Percentiles rank a stretch among this genome's conserved stretches.
Conservation (phyloP, 2,329 filamentous ascomycete genomes). For the Fusarium sp. region DNA sequence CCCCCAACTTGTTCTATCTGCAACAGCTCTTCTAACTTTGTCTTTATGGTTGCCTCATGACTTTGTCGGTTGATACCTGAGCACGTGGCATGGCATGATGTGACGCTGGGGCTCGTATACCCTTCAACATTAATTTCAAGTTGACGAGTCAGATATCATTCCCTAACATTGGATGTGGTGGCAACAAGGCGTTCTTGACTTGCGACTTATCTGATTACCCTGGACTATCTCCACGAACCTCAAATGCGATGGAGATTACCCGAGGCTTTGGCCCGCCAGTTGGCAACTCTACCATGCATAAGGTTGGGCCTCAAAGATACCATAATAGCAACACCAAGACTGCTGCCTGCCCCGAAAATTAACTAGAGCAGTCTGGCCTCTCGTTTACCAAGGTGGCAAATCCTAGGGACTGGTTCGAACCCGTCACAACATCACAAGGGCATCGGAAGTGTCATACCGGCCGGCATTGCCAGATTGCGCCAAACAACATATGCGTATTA, state of each 20-base stretch:
- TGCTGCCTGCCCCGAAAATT: neutral
- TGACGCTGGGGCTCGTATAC: neutral
- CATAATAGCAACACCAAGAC: neutral
- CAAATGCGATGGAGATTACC: neutral
- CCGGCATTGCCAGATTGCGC: neutral
- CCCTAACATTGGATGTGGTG: neutral
- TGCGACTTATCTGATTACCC: neutral
- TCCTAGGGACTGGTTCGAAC: neutral
- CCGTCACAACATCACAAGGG: neutral
- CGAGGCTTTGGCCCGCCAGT: neutral
- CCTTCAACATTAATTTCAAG: neutral
- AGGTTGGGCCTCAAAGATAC: neutral
- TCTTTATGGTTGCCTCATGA: neutral
- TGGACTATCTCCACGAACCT: neutral
- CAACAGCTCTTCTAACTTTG: neutral
- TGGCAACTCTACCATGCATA: neutral
- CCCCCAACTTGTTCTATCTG: neutral
- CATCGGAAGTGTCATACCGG: neutral
- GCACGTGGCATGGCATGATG: neutral
- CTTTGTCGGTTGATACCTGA: neutral
- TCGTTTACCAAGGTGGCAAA: neutral
- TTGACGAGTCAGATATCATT: neutral
- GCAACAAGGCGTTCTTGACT: neutral
- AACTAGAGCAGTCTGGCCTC: neutral
- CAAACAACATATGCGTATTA: slow-evolving; percentile 9